Evolutionary conservation across 371 early-diverging fungal species (phyloP).

Genomic region (Mortierella sp.): DNA sequence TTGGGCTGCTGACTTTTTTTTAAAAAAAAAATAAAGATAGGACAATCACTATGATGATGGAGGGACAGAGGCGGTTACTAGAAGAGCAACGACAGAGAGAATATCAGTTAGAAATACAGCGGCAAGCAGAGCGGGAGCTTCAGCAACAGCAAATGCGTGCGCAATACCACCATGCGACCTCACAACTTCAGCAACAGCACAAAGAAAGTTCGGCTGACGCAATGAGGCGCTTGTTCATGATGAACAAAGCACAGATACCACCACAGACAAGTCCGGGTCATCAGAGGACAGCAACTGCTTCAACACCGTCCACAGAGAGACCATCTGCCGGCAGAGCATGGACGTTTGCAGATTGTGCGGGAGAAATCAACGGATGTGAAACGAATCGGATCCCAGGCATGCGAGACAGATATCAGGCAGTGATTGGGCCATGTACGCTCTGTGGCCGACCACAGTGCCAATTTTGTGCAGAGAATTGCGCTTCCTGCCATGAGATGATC

Average conservation of each 20-base stretch:
- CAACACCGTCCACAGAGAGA: not conserved
- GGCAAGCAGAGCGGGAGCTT: conserved; percentile 7
- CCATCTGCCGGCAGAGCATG: not conserved
- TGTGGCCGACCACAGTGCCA: conserved; percentile 43
- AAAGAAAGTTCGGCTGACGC: conserved; percentile 34
- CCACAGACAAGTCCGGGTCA: not conserved
- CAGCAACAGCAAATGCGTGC: conserved; percentile 7
- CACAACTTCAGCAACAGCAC: conserved; percentile 5
- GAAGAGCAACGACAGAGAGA: conserved; percentile 25
- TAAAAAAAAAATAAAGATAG: too few species aligned
- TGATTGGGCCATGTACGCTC: conserved; percentile 29
- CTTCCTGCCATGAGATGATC: conserved; percentile 22
- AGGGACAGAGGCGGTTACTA: conserved; percentile 32
- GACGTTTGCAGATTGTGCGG: conserved; percentile 45
- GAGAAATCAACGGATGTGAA: conserved; percentile 47
- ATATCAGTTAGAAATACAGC: not conserved
- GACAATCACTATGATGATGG: conserved; percentile 43
- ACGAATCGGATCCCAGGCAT: conserved; percentile 41
- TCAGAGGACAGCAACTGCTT: not conserved
- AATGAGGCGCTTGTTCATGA: conserved; percentile 37
- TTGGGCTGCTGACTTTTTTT: too few species aligned
- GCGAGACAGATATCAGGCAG: conserved; percentile 35
- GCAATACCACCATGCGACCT: not conserved
- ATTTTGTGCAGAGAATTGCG: conserved; percentile 40
- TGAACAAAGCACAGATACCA: conserved; percentile 9